A percentile compares a stretch with the other conserved stretches of the same genome.
Conservation (phyloP, 495 filamentous ascomycete genomes). For the Apiosordaria backusii region DNA sequence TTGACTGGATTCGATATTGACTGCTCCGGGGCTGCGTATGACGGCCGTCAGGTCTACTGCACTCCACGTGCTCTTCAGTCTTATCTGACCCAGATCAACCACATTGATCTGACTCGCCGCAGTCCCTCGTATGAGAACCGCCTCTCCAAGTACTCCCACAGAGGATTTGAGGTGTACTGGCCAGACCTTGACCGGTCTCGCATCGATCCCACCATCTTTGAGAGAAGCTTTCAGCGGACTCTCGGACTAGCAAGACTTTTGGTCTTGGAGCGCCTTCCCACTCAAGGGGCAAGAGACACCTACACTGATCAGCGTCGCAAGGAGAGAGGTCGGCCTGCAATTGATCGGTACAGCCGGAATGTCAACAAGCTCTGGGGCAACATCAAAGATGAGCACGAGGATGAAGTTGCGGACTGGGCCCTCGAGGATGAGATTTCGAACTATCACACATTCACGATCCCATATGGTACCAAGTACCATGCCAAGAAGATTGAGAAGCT, state of each 20-base stretch:
- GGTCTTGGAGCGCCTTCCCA: slow-evolving; percentile 74
- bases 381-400: slow-evolving; percentile 66
- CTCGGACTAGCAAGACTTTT: slow-evolving; percentile 75
- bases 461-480: slow-evolving; percentile 67
- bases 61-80: slow-evolving; percentile 68
- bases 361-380: slow-evolving; percentile 47
- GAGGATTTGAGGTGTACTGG: slow-evolving; percentile 81
- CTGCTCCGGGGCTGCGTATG: slow-evolving; percentile 73
- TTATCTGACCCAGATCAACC: slow-evolving; percentile 75
- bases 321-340: slow-evolving; percentile 62
- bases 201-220: slow-evolving; percentile 80
- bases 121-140: slow-evolving; percentile 84
- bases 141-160: slow-evolving; percentile 80
- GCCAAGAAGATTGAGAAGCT: slow-evolving; percentile 73
- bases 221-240: slow-evolving; percentile 68
- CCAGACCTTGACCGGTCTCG: slow-evolving; percentile 63
- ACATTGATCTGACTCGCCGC: slow-evolving; percentile 70
- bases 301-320: slow-evolving; percentile 62
- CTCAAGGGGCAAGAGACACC: slow-evolving; percentile 56
- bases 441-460: slow-evolving; percentile 75
- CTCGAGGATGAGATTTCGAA: slow-evolving; percentile 67
- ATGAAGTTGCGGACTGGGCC: slow-evolving; percentile 80
- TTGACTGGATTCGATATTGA: slow-evolving; percentile 84
- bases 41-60: slow-evolving; percentile 70
- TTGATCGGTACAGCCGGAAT: slow-evolving; percentile 29